phyloP scores from a whole-genome alignment of 805 yeast genomes.

The Ogataea methanolica region DNA sequence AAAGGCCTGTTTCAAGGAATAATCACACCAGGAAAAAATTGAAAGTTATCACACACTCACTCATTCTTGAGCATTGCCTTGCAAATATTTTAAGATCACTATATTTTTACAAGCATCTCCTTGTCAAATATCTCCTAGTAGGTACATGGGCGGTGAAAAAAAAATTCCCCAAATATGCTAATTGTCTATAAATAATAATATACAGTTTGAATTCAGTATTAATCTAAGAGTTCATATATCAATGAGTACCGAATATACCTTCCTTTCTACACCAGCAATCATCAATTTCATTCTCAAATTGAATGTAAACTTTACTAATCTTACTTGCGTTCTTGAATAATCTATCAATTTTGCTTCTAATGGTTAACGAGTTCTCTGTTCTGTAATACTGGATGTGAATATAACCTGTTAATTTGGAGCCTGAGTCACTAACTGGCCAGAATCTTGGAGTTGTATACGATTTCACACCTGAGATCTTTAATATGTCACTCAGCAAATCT shows the following conservation, averaged over 20 bases:
- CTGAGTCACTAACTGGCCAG: slow-evolving; percentile 59
- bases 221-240: neutral
- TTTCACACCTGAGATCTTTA: slow-evolving; percentile 70
- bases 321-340: slow-evolving; percentile 18
- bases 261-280: slow-evolving; percentile 35
- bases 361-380: slow-evolving; percentile 26
- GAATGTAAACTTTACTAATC: slow-evolving; percentile 26
- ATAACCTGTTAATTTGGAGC: slow-evolving; percentile 57
- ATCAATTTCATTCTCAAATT: slow-evolving; percentile 34
- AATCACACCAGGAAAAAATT: too few relatives aligned
- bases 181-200: too few relatives aligned
- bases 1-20: too few relatives aligned
- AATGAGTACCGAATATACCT: slow-evolving; percentile 24
- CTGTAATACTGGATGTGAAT: slow-evolving; percentile 71
- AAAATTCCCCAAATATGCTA: too few relatives aligned
- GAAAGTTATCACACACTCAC: too few relatives aligned
- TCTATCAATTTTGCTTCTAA: slow-evolving; percentile 25
- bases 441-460: slow-evolving; percentile 87
- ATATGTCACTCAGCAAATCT: slow-evolving; percentile 61
- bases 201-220: too few relatives aligned
- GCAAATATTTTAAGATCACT: too few relatives aligned
- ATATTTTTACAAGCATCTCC: too few relatives aligned
- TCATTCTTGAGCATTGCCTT: too few relatives aligned
- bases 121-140: too few relatives aligned
- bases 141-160: too few relatives aligned